These are phyloP conservation scores for Chlorella variabilis DNA, from an alignment of 163 green algal genomes.

Conservation along the genomic window DNA sequence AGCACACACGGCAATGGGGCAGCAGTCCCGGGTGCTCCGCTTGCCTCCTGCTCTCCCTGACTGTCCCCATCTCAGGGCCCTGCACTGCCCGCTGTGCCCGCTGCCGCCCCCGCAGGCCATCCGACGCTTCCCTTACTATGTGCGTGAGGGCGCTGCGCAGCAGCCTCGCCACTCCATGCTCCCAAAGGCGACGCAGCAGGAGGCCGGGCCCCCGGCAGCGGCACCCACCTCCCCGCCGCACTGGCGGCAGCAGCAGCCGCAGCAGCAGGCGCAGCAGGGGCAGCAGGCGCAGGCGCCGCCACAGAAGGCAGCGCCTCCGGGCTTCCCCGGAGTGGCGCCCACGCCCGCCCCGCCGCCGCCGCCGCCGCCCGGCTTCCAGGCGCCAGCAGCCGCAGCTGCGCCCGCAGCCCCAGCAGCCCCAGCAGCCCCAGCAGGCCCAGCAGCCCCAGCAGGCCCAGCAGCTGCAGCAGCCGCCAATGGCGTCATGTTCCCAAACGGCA, in stretches of 20 bases:
- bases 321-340: not conserved
- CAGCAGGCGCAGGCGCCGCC: not conserved
- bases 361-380: not conserved
- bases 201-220: not conserved
- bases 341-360: not conserved
- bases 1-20: too few species aligned
- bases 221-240: not conserved
- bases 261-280: not conserved
- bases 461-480: not conserved
- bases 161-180: not conserved
- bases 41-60: not conserved
- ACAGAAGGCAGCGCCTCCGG: not conserved
- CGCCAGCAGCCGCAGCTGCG: not conserved
- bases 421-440: not conserved
- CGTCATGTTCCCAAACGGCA: constrained; percentile 4
- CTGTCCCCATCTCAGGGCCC: too few species aligned
- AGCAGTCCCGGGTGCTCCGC: too few species aligned
- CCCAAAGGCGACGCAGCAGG: not conserved
- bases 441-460: not conserved
- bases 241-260: not conserved
- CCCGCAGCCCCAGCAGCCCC: not conserved
- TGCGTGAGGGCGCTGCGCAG: not conserved
- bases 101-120: too few species aligned
- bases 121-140: not conserved
- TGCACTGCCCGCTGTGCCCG: too few species aligned